These are phyloP conservation scores for Cryptococcus neoformans DNA, from an alignment of 1,284 basidiomycete species.

Conservation along the genomic window DNA sequence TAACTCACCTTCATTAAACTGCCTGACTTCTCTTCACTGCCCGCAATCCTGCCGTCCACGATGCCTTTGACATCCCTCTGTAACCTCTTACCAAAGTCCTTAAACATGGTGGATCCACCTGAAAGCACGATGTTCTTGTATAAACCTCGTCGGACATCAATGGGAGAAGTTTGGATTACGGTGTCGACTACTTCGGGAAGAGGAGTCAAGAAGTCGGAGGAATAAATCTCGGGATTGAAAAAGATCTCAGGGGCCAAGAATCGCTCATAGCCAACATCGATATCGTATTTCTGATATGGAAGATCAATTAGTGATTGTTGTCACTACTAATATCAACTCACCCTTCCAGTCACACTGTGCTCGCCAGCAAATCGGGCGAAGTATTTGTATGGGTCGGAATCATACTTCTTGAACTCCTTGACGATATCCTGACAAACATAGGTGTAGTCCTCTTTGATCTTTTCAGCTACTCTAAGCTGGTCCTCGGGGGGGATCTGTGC, in stretches of 20 bases:
- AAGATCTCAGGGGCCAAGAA: conserved; percentile 99
- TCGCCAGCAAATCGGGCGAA: conserved; percentile 94
- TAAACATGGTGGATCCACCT: conserved; percentile 86
- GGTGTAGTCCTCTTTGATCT: conserved; percentile 97
- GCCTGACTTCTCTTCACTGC: conserved; percentile 71
- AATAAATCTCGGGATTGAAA: conserved; percentile 99
- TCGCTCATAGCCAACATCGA: conserved; percentile 97
- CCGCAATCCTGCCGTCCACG: conserved; percentile 85
- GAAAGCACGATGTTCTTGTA: conserved; percentile 98
- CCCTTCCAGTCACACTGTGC: conserved; percentile 86
- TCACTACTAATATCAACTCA: conserved; percentile 37
- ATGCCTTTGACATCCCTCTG: conserved; percentile 93
- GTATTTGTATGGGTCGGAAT: conserved; percentile 93
- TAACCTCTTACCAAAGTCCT: conserved; percentile 92
- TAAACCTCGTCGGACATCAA: conserved; percentile 87
- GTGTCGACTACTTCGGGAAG: conserved; percentile 95
- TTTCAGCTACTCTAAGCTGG: conserved; percentile 84
- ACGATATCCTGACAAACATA: conserved; percentile 99
- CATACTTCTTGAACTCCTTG: conserved; percentile 97
- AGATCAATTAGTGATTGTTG: not conserved
- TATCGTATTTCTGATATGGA: conserved; percentile 68
- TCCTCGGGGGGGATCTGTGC: conserved; percentile 92
- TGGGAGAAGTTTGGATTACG: conserved; percentile 94
- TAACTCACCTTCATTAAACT: conserved; percentile 65
- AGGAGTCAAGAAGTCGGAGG: conserved; percentile 96